Conservation (phyloP, 2,329 filamentous ascomycete genomes). For the Eutypella sp. region DNA sequence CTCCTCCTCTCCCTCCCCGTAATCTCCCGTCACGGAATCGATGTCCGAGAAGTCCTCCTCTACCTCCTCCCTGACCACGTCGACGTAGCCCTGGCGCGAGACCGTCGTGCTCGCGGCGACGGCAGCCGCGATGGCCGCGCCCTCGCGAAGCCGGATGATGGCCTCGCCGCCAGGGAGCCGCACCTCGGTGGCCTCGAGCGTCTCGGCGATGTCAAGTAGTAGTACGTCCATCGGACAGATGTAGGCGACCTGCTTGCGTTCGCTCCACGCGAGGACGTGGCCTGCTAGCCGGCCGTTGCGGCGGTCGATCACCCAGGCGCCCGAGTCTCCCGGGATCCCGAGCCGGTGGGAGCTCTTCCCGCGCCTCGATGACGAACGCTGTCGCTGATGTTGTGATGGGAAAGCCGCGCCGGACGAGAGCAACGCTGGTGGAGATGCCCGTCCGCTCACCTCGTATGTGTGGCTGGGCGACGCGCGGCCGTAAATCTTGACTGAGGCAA, state of each 20-base stretch:
- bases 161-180: slow-evolving; percentile 59
- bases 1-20: slow-evolving; percentile 8
- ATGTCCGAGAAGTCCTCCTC: slow-evolving; percentile 19
- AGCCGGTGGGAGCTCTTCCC: slow-evolving; percentile 36
- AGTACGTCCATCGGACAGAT: slow-evolving; percentile 94
- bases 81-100: too few species aligned
- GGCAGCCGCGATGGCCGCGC: slow-evolving; percentile 3
- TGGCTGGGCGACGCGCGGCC: slow-evolving; percentile 77
- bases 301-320: slow-evolving; percentile 87
- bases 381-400: not conserved
- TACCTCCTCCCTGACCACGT: slow-evolving; percentile 24
- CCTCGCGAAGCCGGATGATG: slow-evolving; percentile 27
- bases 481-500: slow-evolving; percentile 83
- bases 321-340: slow-evolving; percentile 80
- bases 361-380: not conserved
- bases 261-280: slow-evolving; percentile 85
- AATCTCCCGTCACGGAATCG: slow-evolving; percentile 19
- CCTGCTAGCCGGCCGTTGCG: slow-evolving; percentile 76
- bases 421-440: slow-evolving; percentile 14
- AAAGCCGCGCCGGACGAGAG: slow-evolving; percentile 1
- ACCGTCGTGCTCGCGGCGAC: not conserved
- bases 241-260: slow-evolving; percentile 75
- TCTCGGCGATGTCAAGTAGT: slow-evolving; percentile 77
- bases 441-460: slow-evolving; percentile 55
- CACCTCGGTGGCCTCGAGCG: slow-evolving; percentile 66